Evolutionary conservation across 1,284 basidiomycete species (phyloP), one percentile per base, ranked within the genome.

Genomic region (Entoloma clypeatum): DNA sequence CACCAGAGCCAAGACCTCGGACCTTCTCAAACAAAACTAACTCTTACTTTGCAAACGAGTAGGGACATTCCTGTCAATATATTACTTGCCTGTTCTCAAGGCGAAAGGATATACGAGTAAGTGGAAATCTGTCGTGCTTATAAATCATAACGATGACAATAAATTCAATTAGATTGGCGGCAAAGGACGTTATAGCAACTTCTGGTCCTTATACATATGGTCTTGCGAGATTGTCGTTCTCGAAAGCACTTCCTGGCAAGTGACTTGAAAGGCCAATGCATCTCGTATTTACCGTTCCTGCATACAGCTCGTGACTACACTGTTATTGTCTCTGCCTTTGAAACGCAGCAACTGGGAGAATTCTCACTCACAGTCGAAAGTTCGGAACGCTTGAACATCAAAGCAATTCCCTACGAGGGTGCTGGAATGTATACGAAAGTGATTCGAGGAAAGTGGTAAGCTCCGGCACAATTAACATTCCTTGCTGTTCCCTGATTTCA

Each of bases 181-280:
- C 81, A 44, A 85, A 80, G 36, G 87, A 91, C 33, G 61, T 93
- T 2, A 71, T 77, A 0, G 71, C 75, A 1, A 83, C 79, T 39
- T 91, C 89, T 0, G 90, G 92, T 0, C 69, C 84, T 7, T 97
- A 96, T 58, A 80, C 71, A 14, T 92, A 91, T 58, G 91, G 91
- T 1, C 68, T 84, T 34, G 83, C 88, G 1, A 71, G 77, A 41
- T 63, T 75, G 5, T 23, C 55, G 92, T 2, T 58, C 70, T 39
- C 62, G 89, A 89, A 57, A 53, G 77, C 64, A 13, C n/a, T 25
- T 22, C 11, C 22, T 11, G 21, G 29, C 28, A 22, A 42, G 36
- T 33, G 31, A 3, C 31, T 51, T 33, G 7, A 17, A 4, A 16
- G 32, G 16, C 19, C n/a, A 7, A 8, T 41, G 10, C 28, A 17